Base-by-base conservation (phyloP, 768 basidiomycete genomes). In the Hypholoma sublateritium region DNA sequence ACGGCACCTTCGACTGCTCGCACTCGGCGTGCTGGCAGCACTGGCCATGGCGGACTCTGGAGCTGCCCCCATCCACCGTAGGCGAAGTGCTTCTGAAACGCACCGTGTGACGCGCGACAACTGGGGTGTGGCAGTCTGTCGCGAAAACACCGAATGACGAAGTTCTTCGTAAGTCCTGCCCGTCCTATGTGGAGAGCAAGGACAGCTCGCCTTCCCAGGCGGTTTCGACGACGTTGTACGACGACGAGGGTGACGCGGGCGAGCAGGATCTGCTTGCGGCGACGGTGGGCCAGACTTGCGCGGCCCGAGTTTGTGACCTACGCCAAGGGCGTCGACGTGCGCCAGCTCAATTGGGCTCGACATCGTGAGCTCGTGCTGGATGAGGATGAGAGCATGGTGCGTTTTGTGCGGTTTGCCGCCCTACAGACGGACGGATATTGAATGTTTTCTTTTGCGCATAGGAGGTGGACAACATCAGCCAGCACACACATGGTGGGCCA, bases 291-390 rank as follows among this genome's bases (percentile, higher is more conserved):
- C 84, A 86, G 64, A 83, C 86, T 35, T 9, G 86, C 91, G 37
- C 79, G 86, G 62, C 95, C 94, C 5, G 91, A 97, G 67, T 82
- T 84, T 51, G 93, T 99, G 62, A 93, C 94, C 61, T 98, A 97
- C 67, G 89, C 95, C 1, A 95, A 98, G 75, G 78, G 96, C 41
- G 96, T 99, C 19, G 97, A 98, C 67, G 96, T 99, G 36, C 84
- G 93, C 67, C 94, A 90, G 73, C 75, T 99, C 60, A 99, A 99
- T 46, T 98, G 91, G 91, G 1, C 71, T 98, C 44, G 88, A 93
- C 63, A 93, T 97, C 55, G 82, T 86, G 74, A 80, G 32, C 74
- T 76, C 11, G 76, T 71, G 3, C 75, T 74, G 6, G 75, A 75
- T 4, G 72, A 75, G 5, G 71, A 72, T 35, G 71, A 70, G 58